These are phyloP conservation scores for Theileria parva DNA, from an alignment of 169 alveolate genomes.

Conservation along the genomic window DNA sequence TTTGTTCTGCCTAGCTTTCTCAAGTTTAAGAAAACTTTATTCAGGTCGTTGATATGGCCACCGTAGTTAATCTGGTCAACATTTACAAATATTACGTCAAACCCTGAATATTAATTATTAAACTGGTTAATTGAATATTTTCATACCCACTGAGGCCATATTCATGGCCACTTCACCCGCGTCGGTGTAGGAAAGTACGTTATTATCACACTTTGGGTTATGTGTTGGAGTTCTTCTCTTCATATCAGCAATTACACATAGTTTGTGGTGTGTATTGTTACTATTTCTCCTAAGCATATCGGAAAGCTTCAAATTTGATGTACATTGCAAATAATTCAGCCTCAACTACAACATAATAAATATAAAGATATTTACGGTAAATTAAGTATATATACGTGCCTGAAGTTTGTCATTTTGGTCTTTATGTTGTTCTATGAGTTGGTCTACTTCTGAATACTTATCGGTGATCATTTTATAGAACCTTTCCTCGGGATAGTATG, in stretches of 20 bases:
- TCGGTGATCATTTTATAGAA: constrained; percentile 59
- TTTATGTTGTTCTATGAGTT: constrained; percentile 30
- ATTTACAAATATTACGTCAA: constrained; percentile 76
- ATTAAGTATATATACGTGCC: constrained; percentile 15
- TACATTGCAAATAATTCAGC: constrained; percentile 71
- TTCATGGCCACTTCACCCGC: constrained; percentile 66
- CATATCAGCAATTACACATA: constrained; percentile 76
- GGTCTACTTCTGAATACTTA: constrained; percentile 47
- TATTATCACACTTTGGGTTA: constrained; percentile 32
- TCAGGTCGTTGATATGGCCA: constrained; percentile 71
- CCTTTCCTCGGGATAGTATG: constrained; percentile 44
- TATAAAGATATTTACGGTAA: neutral
- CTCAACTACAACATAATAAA: constrained; percentile 56
- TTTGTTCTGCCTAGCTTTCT: constrained; percentile 63
- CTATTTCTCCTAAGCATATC: constrained; percentile 71
- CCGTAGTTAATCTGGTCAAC: constrained; percentile 67
- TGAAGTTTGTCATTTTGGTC: constrained; percentile 52
- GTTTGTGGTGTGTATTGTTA: constrained; percentile 63
- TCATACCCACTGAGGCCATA: constrained; percentile 48
- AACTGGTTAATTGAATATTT: neutral
- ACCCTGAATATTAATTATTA: constrained; percentile 54
- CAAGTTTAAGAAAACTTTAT: constrained; percentile 51
- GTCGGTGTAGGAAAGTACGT: constrained; percentile 26
- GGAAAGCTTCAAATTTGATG: constrained; percentile 74
- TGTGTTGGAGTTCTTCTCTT: constrained; percentile 73